Conservation (phyloP, 495 filamentous ascomycete genomes). For the Collariella sp. region DNA sequence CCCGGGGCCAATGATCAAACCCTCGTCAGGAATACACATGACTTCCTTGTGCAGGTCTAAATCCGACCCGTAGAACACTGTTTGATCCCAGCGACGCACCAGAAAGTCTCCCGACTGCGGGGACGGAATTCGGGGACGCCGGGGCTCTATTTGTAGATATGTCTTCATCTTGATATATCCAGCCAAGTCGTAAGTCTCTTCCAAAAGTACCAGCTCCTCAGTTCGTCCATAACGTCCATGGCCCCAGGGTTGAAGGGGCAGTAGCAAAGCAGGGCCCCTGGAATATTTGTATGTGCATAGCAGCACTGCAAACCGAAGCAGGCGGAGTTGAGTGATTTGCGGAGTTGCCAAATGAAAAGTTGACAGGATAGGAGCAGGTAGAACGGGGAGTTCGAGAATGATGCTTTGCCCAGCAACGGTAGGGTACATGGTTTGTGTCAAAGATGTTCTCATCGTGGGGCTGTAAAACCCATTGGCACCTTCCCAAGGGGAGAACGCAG, state of each 20-base stretch:
- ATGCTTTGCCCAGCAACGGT: neutral
- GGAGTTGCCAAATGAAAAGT: neutral
- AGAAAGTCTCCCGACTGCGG: too few species aligned
- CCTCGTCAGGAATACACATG: too few species aligned
- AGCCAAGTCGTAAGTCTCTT: neutral
- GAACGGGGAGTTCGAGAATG: neutral
- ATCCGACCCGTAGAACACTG: too few species aligned
- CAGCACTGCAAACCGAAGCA: neutral
- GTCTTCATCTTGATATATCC: neutral
- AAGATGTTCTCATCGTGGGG: too few species aligned
- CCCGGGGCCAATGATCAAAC: too few species aligned
- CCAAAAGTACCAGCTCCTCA: neutral
- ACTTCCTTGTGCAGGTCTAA: too few species aligned
- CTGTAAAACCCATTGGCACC: constrained; percentile 6
- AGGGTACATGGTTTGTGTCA: neutral
- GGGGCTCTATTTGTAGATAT: neutral
- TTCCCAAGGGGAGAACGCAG: constrained; percentile 5
- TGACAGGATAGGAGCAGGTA: neutral
- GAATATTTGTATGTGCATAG: neutral
- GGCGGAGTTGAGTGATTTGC: neutral
- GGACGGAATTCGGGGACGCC: too few species aligned
- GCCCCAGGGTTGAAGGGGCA: neutral
- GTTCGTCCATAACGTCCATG: neutral
- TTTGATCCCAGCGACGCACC: too few species aligned
- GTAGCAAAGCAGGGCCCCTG: neutral